These are phyloP conservation scores for Lolium perenne DNA, from an alignment of 176 grass and related monocot species.

Conservation along the genomic window DNA sequence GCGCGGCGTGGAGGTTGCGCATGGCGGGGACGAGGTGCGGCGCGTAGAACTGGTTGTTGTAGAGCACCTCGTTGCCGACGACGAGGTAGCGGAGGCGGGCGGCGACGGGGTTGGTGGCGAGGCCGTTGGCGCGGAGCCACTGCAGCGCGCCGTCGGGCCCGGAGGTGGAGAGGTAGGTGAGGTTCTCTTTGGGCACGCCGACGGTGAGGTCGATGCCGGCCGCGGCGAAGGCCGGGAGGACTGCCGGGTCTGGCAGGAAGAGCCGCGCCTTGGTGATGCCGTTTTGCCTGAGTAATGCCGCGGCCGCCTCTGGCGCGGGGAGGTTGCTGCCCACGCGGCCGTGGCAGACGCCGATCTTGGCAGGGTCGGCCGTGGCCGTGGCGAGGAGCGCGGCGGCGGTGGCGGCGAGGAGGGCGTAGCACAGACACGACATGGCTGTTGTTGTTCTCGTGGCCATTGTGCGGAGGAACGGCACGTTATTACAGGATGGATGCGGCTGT, in stretches of 20 bases:
- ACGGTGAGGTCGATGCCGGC: constrained; percentile 58
- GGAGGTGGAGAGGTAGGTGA: constrained; percentile 56
- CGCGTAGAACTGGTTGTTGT: constrained; percentile 64
- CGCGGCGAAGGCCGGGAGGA: constrained; percentile 59
- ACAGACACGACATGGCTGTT: not conserved
- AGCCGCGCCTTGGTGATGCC: constrained; percentile 62
- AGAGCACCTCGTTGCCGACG: constrained; percentile 80
- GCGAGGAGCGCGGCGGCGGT: constrained; percentile 21
- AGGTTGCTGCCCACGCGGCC: constrained; percentile 66
- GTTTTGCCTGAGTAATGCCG: constrained; percentile 51
- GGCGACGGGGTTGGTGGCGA: constrained; percentile 46
- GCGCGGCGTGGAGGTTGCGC: constrained; percentile 63
- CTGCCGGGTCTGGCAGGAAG: constrained; percentile 57
- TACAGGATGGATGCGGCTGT: not conserved
- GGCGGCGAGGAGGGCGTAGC: not conserved
- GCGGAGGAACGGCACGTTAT: not conserved
- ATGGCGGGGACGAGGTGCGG: constrained; percentile 71
- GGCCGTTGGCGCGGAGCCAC: constrained; percentile 58
- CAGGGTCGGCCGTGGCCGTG: not conserved
- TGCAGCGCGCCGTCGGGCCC: constrained; percentile 45
- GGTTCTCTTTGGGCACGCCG: constrained; percentile 80
- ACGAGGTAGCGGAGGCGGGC: constrained; percentile 53
- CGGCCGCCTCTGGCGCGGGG: constrained; percentile 28
- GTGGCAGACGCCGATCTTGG: constrained; percentile 64
- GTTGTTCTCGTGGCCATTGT: constrained; percentile 30